Percentiles rank a stretch among this genome's conserved stretches.
Conservation (phyloP, 2,329 filamentous ascomycete genomes). For the Torrubiella hemipterigena region DNA sequence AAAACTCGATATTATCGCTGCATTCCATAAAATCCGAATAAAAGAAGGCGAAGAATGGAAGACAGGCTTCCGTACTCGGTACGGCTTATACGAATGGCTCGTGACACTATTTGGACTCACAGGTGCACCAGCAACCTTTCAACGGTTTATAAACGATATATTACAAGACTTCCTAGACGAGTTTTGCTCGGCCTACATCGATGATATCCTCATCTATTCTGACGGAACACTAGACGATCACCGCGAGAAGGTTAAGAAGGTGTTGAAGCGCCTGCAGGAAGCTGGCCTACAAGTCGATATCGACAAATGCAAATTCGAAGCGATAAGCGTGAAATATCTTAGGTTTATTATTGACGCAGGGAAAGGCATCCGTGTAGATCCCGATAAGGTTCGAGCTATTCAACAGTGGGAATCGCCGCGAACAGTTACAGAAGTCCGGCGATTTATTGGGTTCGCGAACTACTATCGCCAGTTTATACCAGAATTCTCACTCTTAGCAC, state of each 20-base stretch:
- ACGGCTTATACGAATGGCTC: slow-evolving; percentile 12
- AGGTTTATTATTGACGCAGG: not conserved
- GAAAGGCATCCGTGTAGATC: not conserved
- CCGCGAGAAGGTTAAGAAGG: not conserved
- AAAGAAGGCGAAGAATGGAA: slow-evolving; percentile 7
- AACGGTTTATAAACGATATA: slow-evolving; percentile 2
- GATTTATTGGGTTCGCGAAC: not conserved
- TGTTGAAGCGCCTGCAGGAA: not conserved
- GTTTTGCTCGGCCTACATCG: slow-evolving; percentile 4
- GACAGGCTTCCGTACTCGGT: slow-evolving; percentile 11
- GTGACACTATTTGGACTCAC: slow-evolving; percentile 17
- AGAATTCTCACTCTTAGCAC: not conserved
- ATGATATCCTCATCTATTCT: slow-evolving; percentile 5
- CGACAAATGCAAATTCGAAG: slow-evolving; percentile 1
- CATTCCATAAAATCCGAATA: slow-evolving; percentile 10
- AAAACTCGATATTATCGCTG: not conserved
- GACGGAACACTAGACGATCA: not conserved
- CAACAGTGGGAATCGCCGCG: not conserved
- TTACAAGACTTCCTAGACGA: slow-evolving; percentile 2
- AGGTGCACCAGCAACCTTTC: slow-evolving; percentile 4
- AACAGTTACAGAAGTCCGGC: not conserved
- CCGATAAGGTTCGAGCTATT: not conserved
- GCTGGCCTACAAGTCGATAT: not conserved
- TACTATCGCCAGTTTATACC: not conserved
- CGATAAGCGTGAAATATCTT: not conserved